Conservation (phyloP, 2,329 filamentous ascomycete species). For the Mycosphaerella arachidis region DNA sequence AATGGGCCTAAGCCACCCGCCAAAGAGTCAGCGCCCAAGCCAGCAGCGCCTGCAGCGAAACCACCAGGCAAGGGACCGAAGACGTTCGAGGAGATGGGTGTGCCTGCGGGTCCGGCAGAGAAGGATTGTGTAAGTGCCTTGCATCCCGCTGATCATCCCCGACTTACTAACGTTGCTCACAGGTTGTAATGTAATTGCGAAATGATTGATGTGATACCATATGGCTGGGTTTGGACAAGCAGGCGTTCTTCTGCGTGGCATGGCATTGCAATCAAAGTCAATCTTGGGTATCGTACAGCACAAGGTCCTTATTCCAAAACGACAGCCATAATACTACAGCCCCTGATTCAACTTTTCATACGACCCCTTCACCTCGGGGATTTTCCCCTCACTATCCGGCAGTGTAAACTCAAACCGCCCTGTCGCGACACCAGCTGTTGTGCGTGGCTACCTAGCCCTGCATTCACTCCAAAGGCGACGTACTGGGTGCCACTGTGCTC, state of each 20-base stretch:
- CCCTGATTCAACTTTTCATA: no score
- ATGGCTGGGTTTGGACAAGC: background rate
- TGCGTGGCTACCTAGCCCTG: no score
- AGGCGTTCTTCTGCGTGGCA: background rate
- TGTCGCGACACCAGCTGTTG: no score
- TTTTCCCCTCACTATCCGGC: no score
- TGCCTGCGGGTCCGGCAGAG: conserved; percentile 77
- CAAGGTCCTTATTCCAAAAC: background rate
- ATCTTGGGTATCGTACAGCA: background rate
- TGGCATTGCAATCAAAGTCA: background rate
- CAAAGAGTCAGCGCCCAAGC: conserved; percentile 21
- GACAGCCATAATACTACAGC: no score
- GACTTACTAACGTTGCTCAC: background rate
- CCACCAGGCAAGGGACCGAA: conserved; percentile 71
- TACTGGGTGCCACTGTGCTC: no score
- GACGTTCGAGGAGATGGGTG: conserved; percentile 98
- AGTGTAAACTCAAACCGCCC: no score
- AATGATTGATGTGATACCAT: background rate
- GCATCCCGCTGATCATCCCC: no score
- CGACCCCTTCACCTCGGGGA: no score
- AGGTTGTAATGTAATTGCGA: conserved; percentile 9
- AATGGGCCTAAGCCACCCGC: conserved; percentile 16
- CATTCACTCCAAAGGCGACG: no score
- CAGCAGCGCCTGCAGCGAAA: conserved; percentile 32
- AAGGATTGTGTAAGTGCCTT: conserved; percentile 67